Conservation (phyloP, 495 filamentous ascomycete species). For the Xylaria longipes region DNA sequence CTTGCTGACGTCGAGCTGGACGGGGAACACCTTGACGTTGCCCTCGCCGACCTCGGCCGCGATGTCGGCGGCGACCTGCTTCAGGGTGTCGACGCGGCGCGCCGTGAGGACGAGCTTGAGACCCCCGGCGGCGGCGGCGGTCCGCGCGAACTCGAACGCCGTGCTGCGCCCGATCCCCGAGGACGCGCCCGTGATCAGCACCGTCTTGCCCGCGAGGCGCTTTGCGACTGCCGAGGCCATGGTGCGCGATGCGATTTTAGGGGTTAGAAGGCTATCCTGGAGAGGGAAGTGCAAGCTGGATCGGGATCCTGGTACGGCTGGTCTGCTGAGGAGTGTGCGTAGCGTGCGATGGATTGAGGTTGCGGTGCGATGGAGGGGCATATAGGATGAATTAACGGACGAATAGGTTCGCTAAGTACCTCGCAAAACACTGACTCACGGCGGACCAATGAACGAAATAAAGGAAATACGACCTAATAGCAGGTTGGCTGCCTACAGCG, state of each 20-base stretch:
- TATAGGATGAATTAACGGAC: background rate
- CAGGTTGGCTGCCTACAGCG: background rate
- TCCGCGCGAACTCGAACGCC: slow-evolving; percentile 90
- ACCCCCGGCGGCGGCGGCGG: slow-evolving; percentile 74
- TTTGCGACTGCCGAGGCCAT: slow-evolving; percentile 79
- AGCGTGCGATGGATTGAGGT: slow-evolving; percentile 8
- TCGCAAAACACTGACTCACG: background rate
- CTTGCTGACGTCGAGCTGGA: slow-evolving; percentile 87
- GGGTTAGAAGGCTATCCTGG: background rate
- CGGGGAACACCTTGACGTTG: slow-evolving; percentile 79
- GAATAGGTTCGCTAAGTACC: background rate
- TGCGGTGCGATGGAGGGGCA: slow-evolving; percentile 23
- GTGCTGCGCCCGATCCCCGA: slow-evolving; percentile 89
- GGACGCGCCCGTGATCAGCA: slow-evolving; percentile 90
- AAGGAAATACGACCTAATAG: background rate
- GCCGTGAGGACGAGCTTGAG: slow-evolving; percentile 89
- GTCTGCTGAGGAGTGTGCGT: slow-evolving; percentile 10
- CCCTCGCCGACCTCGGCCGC: slow-evolving; percentile 72
- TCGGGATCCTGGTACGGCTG: background rate
- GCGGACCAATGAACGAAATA: background rate
- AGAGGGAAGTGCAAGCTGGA: slow-evolving; percentile 7
- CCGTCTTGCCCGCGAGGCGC: slow-evolving; percentile 92
- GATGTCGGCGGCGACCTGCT: slow-evolving; percentile 79
- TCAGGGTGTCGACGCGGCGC: slow-evolving; percentile 77
- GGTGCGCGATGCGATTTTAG: slow-evolving; percentile 25